Conservation (phyloP, 306 rosid genomes). For the Rosa lucieae region DNA sequence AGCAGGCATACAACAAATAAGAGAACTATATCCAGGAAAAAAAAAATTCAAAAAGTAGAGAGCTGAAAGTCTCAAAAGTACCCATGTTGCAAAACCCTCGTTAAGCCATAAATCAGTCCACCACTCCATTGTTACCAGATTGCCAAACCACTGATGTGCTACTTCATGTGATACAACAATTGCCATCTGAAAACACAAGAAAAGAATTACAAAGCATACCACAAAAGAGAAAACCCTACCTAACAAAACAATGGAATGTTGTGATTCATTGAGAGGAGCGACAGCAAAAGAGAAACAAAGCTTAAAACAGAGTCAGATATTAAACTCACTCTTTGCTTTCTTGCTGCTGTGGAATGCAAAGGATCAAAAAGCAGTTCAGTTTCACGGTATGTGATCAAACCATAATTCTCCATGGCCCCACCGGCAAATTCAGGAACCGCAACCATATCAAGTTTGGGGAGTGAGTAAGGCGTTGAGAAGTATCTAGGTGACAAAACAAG, state of each 20-base stretch:
- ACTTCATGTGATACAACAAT: slow-evolving; percentile 59
- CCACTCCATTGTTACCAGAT: slow-evolving; percentile 77
- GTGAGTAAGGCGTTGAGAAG: slow-evolving; percentile 50
- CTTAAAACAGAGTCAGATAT: background rate
- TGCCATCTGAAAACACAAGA: slow-evolving; percentile 36
- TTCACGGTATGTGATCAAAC: slow-evolving; percentile 57
- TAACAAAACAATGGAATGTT: background rate
- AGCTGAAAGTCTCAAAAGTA: slow-evolving; percentile 24
- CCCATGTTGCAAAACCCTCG: slow-evolving; percentile 76
- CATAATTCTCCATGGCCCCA: slow-evolving; percentile 77
- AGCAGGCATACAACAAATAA: slow-evolving; percentile 3
- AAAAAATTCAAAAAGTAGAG: background rate
- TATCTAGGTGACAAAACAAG: slow-evolving; percentile 39
- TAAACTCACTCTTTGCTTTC: slow-evolving; percentile 48
- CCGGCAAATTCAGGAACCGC: slow-evolving; percentile 56
- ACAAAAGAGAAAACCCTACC: background rate
- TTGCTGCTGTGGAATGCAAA: slow-evolving; percentile 39
- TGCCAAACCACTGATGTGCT: slow-evolving; percentile 80
- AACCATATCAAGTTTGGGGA: slow-evolving; percentile 64
- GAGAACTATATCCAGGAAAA: background rate
- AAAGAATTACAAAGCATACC: background rate
- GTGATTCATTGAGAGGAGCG: background rate
- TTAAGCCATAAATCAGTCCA: slow-evolving; percentile 75
- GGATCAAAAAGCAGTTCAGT: slow-evolving; percentile 49
- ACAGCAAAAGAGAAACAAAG: slow-evolving; percentile 3